These are phyloP conservation scores for Metschnikowia arizonensis DNA, from an alignment of 805 yeast species.

Conservation along the genomic window DNA sequence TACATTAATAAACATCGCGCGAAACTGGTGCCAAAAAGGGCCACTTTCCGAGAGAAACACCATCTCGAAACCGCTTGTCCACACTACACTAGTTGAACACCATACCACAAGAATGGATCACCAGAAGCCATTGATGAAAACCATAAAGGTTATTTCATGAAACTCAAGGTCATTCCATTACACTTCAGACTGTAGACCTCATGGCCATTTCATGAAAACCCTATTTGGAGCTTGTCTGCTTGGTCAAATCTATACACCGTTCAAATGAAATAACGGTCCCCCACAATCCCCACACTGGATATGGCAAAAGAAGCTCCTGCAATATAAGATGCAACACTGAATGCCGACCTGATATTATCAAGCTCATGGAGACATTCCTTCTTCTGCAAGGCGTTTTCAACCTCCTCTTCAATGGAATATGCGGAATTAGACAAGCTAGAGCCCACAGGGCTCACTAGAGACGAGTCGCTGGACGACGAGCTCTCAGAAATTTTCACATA, in stretches of 20 bases:
- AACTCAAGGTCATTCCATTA: too few species aligned
- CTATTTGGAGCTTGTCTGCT: neutral
- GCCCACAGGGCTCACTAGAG: conserved; percentile 25
- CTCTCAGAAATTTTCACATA: conserved; percentile 42
- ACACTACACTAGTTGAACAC: too few species aligned
- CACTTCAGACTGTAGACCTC: too few species aligned
- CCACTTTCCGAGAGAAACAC: too few species aligned
- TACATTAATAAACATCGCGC: neutral
- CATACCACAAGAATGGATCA: neutral
- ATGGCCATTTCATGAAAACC: too few species aligned
- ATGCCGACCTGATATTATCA: conserved; percentile 32
- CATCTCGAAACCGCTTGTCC: too few species aligned
- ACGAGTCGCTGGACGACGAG: conserved; percentile 31
- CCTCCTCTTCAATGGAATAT: conserved; percentile 38
- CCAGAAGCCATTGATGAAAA: too few species aligned
- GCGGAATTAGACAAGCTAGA: conserved; percentile 7
- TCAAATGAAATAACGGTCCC: conserved; percentile 37
- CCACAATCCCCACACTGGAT: conserved; percentile 53
- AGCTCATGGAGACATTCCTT: conserved; percentile 32
- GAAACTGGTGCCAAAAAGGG: neutral
- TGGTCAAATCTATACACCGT: neutral
- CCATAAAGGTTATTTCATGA: too few species aligned
- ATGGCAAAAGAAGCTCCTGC: conserved; percentile 45
- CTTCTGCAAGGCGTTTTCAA: conserved; percentile 39
- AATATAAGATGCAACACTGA: conserved; percentile 38